A percentile compares a stretch with the other conserved stretches of the same genome.
phyloP scores from a whole-genome alignment of 306 rosid genomes.

The Castanea sativa region DNA sequence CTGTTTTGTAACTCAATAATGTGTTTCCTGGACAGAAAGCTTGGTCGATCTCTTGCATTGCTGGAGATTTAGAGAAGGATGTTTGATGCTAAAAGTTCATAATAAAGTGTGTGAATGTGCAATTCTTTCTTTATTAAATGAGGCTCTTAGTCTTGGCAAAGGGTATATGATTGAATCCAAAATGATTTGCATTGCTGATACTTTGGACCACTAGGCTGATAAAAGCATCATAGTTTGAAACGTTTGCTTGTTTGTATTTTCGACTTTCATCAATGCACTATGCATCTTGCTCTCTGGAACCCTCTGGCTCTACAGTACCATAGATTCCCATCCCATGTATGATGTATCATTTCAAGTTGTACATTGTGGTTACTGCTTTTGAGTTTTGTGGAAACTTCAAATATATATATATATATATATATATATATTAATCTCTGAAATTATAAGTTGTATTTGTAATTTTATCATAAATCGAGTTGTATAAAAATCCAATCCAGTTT shows the following conservation, averaged over 20 bases:
- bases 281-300: not conserved
- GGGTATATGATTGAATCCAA: not conserved
- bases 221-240: no score
- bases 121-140: not conserved
- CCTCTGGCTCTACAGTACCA: not conserved
- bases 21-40: no score
- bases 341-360: not conserved
- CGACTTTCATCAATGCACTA: not conserved
- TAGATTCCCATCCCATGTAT: conserved; percentile 10
- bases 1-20: no score
- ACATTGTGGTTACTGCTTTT: not conserved
- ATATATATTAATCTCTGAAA: not conserved
- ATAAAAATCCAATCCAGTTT: no score
- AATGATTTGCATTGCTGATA: not conserved
- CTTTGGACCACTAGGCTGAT: not conserved
- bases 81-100: no score
- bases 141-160: not conserved
- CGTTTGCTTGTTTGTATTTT: not conserved
- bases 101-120: not conserved
- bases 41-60: no score
- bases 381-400: not conserved
- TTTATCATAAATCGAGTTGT: not conserved
- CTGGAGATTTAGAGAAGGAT: no score
- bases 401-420: not conserved
- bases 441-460: not conserved